phyloP scores from a whole-genome alignment of 345 rosid genomes.

The Citrus unshiu region DNA sequence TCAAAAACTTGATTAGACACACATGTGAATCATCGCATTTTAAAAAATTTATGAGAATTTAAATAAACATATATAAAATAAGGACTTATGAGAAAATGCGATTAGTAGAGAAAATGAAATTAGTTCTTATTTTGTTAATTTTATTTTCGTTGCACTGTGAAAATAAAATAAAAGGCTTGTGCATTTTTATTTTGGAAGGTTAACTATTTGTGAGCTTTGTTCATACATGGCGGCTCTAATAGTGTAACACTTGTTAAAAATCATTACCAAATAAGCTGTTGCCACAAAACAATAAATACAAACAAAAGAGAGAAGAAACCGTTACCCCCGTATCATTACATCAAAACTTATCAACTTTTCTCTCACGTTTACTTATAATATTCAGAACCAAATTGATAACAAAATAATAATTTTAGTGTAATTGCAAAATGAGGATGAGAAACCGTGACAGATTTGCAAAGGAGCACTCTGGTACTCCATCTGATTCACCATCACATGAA shows the following conservation, averaged over 20 bases:
- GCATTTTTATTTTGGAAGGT: too few relatives aligned
- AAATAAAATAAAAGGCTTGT: not conserved
- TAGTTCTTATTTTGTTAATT: not conserved
- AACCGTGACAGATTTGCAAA: not conserved
- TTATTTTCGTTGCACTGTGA: not conserved
- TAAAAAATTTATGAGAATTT: not conserved
- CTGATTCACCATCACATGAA: not conserved
- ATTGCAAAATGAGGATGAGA: slow-evolving; percentile 1
- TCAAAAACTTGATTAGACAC: too few relatives aligned
- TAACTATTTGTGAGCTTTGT: not conserved
- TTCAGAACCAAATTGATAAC: not conserved
- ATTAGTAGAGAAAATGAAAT: not conserved
- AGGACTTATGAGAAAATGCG: not conserved
- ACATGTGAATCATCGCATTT: not conserved
- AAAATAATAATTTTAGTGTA: not conserved
- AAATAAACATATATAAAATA: not conserved
- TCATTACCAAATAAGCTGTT: not conserved
- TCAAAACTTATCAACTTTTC: not conserved
- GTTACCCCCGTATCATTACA: not conserved
- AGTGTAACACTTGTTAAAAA: not conserved
- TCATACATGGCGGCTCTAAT: not conserved
- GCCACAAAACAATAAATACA: not conserved
- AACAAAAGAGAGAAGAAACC: not conserved
- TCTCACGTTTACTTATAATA: not conserved
- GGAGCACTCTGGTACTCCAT: not conserved